Percentiles rank a stretch among this genome's conserved stretches.
phyloP scores from a whole-genome alignment of 2,329 filamentous ascomycete genomes.

The Dothiorella sarmentorum region DNA sequence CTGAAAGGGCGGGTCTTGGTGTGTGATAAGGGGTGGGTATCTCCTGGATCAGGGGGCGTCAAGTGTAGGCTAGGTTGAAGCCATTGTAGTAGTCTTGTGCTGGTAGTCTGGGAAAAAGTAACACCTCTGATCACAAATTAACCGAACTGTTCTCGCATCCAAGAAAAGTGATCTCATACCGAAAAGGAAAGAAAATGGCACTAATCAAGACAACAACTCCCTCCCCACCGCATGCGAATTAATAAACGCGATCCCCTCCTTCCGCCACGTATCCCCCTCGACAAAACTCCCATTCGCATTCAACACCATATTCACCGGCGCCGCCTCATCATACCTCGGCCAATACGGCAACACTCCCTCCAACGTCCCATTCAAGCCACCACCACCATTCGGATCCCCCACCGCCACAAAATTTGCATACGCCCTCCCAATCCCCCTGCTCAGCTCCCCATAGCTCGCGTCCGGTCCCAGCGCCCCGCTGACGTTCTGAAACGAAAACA shows the following conservation, averaged over 20 bases:
- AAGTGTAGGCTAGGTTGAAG: no score
- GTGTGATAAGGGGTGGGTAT: no score
- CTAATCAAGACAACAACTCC: conserved; percentile 15
- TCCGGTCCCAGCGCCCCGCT: conserved; percentile 30
- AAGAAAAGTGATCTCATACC: no score
- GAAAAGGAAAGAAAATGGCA: no score
- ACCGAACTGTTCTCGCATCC: no score
- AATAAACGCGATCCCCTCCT: conserved; percentile 38
- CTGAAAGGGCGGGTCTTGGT: no score
- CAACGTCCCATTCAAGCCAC: conserved; percentile 17
- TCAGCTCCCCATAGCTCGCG: conserved; percentile 34
- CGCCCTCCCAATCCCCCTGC: conserved; percentile 36
- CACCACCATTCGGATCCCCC: conserved; percentile 37
- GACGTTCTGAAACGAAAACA: conserved; percentile 40
- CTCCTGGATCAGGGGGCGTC: no score
- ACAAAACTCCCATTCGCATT: conserved; percentile 32
- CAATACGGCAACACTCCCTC: conserved; percentile 31
- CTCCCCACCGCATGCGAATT: conserved; percentile 20
- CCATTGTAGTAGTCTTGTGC: no score
- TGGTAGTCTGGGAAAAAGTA: no score
- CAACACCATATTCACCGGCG: conserved; percentile 38
- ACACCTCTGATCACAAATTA: no score
- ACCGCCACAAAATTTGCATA: conserved; percentile 42
- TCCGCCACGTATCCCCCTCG: conserved; percentile 38
- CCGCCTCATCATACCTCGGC: conserved; percentile 36